Evolutionary conservation across 169 alveolate species (phyloP), one percentile per base, ranked within the genome.

Genomic region (Plasmodium sp.): DNA sequence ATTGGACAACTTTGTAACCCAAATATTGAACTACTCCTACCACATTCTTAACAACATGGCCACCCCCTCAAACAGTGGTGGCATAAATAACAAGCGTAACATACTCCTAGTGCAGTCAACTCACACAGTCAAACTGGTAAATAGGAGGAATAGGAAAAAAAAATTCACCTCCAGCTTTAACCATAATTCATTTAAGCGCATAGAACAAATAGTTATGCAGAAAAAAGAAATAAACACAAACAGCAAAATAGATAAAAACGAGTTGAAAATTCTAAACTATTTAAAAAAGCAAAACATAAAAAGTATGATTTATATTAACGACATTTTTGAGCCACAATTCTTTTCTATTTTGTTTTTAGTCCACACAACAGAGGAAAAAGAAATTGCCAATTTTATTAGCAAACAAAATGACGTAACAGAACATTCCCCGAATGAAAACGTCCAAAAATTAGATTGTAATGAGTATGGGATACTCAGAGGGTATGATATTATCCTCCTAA

Each of bases 301-400:
- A 77, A 86, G 93, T 77, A 86, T 86, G 86, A 56, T 86, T 31
- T 86, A 86, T 86, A 77, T 86, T 71, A 86, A 86, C 71, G 93
- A 86, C 43, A 75, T 86, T 41, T 86, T 86, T 58, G 93, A 86
- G 33, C 85, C 93, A 54, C 84, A 79, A 7, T 41, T 54, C 56
- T 75, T 86, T 27, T 86, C 93, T 56, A 86, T 86, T 18, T 9
- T 86, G 16, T 77, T 86, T 86, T 79, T 86, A 36, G 41, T 74
- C 67, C 12, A 74, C 43, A 16, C 93, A 58, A 79, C 33, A 54
- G 67, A 75, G 36, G 85, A 86, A 86, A 75, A 75, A 33, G 86
- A 86, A 54, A 41, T 51, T n/a, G 2, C n/a, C 18, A 34, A 51
- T 75, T 36, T 3, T 77, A 56, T 22, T 16, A 77, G 58, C 43